These are phyloP conservation scores for Colletotrichum sojae DNA, from an alignment of 2,329 filamentous ascomycete genomes.

Conservation along the genomic window DNA sequence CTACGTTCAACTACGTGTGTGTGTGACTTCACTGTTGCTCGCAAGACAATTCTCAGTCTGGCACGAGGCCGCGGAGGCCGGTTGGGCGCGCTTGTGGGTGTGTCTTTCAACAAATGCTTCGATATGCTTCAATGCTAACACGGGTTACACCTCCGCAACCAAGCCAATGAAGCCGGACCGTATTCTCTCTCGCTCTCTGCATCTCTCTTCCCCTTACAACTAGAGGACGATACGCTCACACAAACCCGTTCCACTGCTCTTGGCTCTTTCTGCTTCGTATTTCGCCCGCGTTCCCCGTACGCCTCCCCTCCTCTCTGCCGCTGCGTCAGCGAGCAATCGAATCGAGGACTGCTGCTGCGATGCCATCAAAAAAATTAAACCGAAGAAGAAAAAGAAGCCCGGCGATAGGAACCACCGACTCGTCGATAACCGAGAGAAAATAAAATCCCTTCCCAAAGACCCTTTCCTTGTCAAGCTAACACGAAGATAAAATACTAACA, in stretches of 20 bases:
- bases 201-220: too few species aligned
- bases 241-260: slow-evolving; percentile 16
- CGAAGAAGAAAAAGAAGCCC: slow-evolving; percentile 26
- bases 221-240: slow-evolving; percentile 6
- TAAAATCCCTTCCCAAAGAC: slow-evolving; percentile 21
- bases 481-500: slow-evolving; percentile 34
- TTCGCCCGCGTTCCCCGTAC: slow-evolving; percentile 34
- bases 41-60: not conserved
- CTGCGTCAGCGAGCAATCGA: slow-evolving; percentile 12
- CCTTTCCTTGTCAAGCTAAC: slow-evolving; percentile 17
- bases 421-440: slow-evolving; percentile 27
- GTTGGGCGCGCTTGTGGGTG: not conserved
- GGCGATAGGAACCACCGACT: slow-evolving; percentile 27
- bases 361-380: slow-evolving; percentile 37
- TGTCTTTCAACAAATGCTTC: slow-evolving; percentile 14
- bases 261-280: slow-evolving; percentile 3
- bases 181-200: not conserved
- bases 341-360: slow-evolving; percentile 19
- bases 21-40: slow-evolving; percentile 18
- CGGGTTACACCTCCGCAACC: not conserved
- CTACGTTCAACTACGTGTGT: not conserved
- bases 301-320: slow-evolving; percentile 23
- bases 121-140: slow-evolving; percentile 24
- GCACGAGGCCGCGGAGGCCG: too few species aligned
- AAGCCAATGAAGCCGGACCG: not conserved